Conservation (phyloP, 805 yeast genomes). For the Ogataea methanolica region DNA sequence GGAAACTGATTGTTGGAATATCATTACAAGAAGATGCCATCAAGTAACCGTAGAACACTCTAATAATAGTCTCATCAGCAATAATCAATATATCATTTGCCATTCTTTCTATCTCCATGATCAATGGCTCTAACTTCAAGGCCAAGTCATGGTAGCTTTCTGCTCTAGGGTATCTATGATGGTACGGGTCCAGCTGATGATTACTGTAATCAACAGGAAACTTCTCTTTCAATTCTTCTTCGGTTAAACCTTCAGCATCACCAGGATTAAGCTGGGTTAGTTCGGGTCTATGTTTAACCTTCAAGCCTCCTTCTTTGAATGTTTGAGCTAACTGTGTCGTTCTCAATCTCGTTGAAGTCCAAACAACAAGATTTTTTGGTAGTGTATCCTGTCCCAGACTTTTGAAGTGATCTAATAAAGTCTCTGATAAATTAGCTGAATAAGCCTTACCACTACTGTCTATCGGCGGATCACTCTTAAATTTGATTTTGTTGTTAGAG, state of each 20-base stretch:
- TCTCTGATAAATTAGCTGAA: slow-evolving; percentile 57
- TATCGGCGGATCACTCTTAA: slow-evolving; percentile 75
- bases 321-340: slow-evolving; percentile 75
- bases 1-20: slow-evolving; percentile 75
- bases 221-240: slow-evolving; percentile 50
- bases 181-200: slow-evolving; percentile 78
- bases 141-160: slow-evolving; percentile 97
- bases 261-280: slow-evolving; percentile 90
- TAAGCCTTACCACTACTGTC: slow-evolving; percentile 69
- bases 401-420: slow-evolving; percentile 39
- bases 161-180: slow-evolving; percentile 84
- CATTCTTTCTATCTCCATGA: slow-evolving; percentile 91
- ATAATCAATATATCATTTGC: slow-evolving; percentile 82
- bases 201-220: slow-evolving; percentile 69
- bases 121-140: slow-evolving; percentile 85
- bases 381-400: slow-evolving; percentile 18
- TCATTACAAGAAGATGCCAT: slow-evolving; percentile 89
- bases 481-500: slow-evolving; percentile 52
- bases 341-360: slow-evolving; percentile 90
- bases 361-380: slow-evolving; percentile 55
- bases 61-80: slow-evolving; percentile 87
- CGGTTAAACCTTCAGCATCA: slow-evolving; percentile 64
- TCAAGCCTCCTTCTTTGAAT: slow-evolving; percentile 59
- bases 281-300: slow-evolving; percentile 72
- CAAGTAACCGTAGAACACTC: slow-evolving; percentile 88